Conservation (phyloP, 768 basidiomycete species). For the Kwoniella pini region DNA sequence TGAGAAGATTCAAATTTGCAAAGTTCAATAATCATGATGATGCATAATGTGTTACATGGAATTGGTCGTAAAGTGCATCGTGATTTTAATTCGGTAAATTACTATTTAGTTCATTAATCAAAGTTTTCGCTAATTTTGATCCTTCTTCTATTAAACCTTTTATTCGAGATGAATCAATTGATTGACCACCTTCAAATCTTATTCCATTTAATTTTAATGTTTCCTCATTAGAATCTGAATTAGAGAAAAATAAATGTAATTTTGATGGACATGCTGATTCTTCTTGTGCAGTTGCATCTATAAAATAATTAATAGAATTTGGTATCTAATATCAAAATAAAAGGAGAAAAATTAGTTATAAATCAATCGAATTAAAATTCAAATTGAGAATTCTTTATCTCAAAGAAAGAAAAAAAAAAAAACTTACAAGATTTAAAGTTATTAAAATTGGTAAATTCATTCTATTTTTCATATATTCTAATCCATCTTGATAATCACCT, state of each 20-base stretch:
- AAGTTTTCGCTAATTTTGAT: constrained; percentile 3
- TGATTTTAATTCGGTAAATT: constrained; percentile 8
- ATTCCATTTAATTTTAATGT: constrained; percentile 44
- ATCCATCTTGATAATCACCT: constrained; percentile 38
- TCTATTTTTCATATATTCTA: constrained; percentile 30
- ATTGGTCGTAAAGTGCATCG: too few relatives aligned
- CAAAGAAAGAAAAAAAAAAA: too few relatives aligned
- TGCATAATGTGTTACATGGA: too few relatives aligned
- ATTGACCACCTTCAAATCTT: constrained; percentile 47
- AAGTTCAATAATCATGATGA: too few relatives aligned
- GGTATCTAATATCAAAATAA: constrained; percentile 34
- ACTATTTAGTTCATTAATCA: constrained; percentile 15
- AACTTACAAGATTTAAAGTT: constrained; percentile 49
- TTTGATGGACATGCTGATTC: constrained; percentile 52
- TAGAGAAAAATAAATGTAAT: constrained; percentile 44
- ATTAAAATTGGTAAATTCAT: constrained; percentile 47
- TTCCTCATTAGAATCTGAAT: too few relatives aligned
- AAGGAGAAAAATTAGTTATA: too few relatives aligned
- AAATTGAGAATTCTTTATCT: too few relatives aligned
- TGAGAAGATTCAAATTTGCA: too few relatives aligned
- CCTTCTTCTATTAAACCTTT: constrained; percentile 33
- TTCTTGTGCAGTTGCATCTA: constrained; percentile 50
- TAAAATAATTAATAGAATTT: constrained; percentile 32
- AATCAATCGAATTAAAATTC: too few relatives aligned
- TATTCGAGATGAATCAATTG: constrained; percentile 36